phyloP scores from a whole-genome alignment of 1,284 basidiomycete species.

The Rhodotorula sp. region DNA sequence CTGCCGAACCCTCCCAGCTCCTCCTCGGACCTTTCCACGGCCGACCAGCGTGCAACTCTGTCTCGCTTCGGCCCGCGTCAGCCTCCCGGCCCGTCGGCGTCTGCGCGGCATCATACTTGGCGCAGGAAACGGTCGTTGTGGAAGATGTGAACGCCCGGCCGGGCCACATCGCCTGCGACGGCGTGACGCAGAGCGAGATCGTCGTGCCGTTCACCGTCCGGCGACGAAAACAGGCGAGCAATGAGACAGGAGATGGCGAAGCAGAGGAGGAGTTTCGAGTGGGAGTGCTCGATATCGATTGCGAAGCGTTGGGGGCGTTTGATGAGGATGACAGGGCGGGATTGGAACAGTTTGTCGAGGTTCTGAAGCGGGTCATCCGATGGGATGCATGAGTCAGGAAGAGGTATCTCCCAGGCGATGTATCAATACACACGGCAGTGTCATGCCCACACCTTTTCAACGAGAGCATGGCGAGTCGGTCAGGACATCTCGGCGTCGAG shows the following conservation, averaged over 20 bases:
- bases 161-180: slow-evolving; percentile 52
- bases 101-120: slow-evolving; percentile 48
- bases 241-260: slow-evolving; percentile 19
- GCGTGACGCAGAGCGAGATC: slow-evolving; percentile 48
- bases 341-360: slow-evolving; percentile 45
- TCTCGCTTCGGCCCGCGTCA: slow-evolving; percentile 41
- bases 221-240: background rate
- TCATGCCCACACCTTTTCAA: background rate
- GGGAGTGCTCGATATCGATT: slow-evolving; percentile 52
- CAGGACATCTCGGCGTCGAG: slow-evolving; percentile 33
- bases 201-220: slow-evolving; percentile 48
- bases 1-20: slow-evolving; percentile 40
- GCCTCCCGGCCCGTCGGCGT: slow-evolving; percentile 46
- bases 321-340: slow-evolving; percentile 47
- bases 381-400: slow-evolving; percentile 21
- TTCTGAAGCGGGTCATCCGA: slow-evolving; percentile 20
- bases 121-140: slow-evolving; percentile 47
- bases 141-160: slow-evolving; percentile 48
- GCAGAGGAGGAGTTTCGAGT: slow-evolving; percentile 45
- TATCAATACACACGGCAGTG: background rate
- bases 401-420: no score
- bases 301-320: slow-evolving; percentile 48
- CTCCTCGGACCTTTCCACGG: slow-evolving; percentile 51
- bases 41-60: slow-evolving; percentile 50
- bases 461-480: background rate